A percentile compares a stretch with the other conserved stretches of the same genome.
phyloP scores from a whole-genome alignment of 2,329 filamentous ascomycete species.

The Fusarium fracticaudum region DNA sequence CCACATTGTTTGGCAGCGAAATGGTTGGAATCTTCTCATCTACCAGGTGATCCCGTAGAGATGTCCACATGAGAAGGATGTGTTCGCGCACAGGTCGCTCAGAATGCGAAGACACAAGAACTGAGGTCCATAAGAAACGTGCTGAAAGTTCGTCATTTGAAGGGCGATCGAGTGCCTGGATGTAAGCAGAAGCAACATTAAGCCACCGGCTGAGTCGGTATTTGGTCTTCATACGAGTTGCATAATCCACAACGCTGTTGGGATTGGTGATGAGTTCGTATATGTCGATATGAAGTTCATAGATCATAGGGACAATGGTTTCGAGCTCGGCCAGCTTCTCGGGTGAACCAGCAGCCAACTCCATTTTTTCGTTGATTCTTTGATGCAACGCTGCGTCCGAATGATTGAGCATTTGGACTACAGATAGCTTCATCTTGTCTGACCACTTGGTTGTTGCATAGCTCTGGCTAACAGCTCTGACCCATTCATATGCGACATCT shows the following conservation, averaged over 20 bases:
- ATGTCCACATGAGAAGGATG: conserved; percentile 67
- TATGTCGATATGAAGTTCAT: conserved; percentile 70
- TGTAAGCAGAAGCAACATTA: conserved; percentile 57
- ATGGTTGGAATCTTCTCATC: conserved; percentile 57
- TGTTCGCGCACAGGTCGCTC: conserved; percentile 66
- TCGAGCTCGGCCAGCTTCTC: conserved; percentile 50
- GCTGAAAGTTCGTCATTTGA: conserved; percentile 54
- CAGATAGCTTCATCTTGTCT: conserved; percentile 63
- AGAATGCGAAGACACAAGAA: conserved; percentile 62
- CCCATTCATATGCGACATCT: conserved; percentile 69
- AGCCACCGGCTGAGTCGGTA: conserved; percentile 63
- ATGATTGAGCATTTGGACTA: conserved; percentile 65
- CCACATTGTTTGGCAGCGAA: conserved; percentile 81
- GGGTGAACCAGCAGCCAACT: conserved; percentile 37
- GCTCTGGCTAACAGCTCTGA: conserved; percentile 58
- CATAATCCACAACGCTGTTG: conserved; percentile 62
- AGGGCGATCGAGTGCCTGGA: conserved; percentile 49
- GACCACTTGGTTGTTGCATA: conserved; percentile 68
- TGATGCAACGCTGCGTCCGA: conserved; percentile 63
- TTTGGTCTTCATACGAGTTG: conserved; percentile 59
- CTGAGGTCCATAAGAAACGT: conserved; percentile 68
- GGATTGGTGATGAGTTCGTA: conserved; percentile 68
- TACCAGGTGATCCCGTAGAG: conserved; percentile 61
- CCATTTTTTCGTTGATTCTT: conserved; percentile 56
- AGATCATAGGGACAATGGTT: conserved; percentile 64